Base-by-base conservation (phyloP, 352 stramenopile genomes). In the Pythium volutum region DNA sequence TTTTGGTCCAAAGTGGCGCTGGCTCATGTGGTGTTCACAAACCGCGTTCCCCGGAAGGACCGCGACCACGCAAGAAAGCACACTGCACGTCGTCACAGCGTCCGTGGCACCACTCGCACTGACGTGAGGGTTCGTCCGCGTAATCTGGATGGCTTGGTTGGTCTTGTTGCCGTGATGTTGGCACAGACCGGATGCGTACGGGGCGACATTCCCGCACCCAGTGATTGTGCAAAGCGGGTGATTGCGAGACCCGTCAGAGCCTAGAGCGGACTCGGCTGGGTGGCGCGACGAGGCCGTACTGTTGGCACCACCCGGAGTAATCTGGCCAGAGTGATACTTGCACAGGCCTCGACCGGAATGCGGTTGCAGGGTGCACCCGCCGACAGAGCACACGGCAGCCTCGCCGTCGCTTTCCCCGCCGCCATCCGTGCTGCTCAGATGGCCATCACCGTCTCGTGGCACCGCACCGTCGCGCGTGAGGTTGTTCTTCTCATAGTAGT, bases 401-500 rank as follows among this genome's bases (percentile, higher is more conserved):
- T 71, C 67, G 10, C 15, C 33, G 15, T 62, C 59, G 49, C 47
- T 67, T 10, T 69, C 62, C 20, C 53, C 54, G 29, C 53, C 64
- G 25, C 59, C 55, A 39, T 64, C 60, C 14, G 54, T 65, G 60
- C 56, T 58, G 27, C 59, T 67, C 41, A 56, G 23, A 15, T 59
- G 36, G 14, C 29, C 29, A 23, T 63, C 65, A 7, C 33, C n/a
- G 10, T 64, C 50, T 31, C 26, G 39, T 20, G 43, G 23, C 7
- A 34, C 26, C 16, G 23, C 41, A 41, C 67, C 62, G 22, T 77
- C 67, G 4, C 67, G 74, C 62, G 76, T 55, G 39, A 80, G 20
- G 50, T 89, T 84, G 42, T 88, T 65, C 36, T 86, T 88, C 50
- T 93, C 81, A 34, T 81, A 88, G 55, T 89, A 92, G 54, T 95